A percentile compares a stretch with the other conserved stretches of the same genome.
phyloP scores from a whole-genome alignment of 768 basidiomycete genomes.

The Phlebiopsis flavidoalba region DNA sequence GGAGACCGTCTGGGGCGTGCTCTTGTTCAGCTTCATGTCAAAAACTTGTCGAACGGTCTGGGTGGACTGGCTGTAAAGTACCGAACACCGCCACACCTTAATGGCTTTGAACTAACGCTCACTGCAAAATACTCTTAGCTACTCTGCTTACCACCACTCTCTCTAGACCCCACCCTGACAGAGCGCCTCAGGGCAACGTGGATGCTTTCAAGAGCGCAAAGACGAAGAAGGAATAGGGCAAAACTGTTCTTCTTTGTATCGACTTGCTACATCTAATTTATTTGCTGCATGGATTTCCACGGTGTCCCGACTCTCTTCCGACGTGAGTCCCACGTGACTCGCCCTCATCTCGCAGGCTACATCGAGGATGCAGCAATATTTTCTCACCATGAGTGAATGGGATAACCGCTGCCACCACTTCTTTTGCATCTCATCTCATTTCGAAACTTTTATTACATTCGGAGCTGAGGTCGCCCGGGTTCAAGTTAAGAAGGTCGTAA shows the following conservation, averaged over 20 bases:
- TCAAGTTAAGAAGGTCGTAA: too few species aligned
- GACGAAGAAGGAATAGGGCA: constrained; percentile 20
- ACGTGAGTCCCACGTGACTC: too few species aligned
- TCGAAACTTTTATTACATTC: too few species aligned
- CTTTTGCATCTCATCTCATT: too few species aligned
- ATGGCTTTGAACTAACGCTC: constrained; percentile 2
- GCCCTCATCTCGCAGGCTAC: too few species aligned
- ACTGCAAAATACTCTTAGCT: constrained; percentile 46
- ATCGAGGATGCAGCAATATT: too few species aligned
- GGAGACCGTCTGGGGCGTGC: constrained; percentile 81
- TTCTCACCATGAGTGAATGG: too few species aligned
- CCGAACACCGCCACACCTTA: constrained; percentile 7
- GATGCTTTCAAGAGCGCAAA: constrained; percentile 35
- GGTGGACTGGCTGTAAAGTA: constrained; percentile 86
- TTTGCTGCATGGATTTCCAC: too few species aligned
- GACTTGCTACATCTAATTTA: too few species aligned
- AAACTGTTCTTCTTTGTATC: neutral
- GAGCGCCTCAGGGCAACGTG: constrained; percentile 82
- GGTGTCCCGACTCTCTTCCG: too few species aligned
- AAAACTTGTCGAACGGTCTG: constrained; percentile 92
- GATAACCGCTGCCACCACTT: too few species aligned
- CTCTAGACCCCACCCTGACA: constrained; percentile 92
- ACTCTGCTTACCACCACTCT: constrained; percentile 94
- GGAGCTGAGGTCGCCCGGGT: too few species aligned
- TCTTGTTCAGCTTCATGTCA: constrained; percentile 80